Base-by-base conservation (phyloP, 1,284 basidiomycete genomes). In the Heterobasidion parviporum region DNA sequence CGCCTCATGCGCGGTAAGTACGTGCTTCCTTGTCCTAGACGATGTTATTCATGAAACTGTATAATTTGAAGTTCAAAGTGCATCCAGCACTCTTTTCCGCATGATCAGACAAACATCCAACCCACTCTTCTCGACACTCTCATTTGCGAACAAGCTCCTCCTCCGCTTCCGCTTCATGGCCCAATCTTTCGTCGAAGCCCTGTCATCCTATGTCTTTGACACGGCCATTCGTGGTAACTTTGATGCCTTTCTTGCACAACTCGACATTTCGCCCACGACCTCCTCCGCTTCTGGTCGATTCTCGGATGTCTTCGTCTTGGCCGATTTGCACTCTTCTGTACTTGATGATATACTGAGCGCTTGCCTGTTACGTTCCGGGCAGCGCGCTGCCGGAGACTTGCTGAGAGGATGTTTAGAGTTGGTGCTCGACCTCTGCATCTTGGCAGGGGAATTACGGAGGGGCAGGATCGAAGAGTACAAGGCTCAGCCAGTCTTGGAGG, bases 291-390 rank as follows among this genome's bases (percentile, higher is more conserved):
- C 20, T 52, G 8, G 18, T 7, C 43, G 14, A n/a, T 87, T 86
- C 62, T 69, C 76, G n/a, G 89, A 92, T 58, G 82, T 92, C 6
- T 92, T 92, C 66, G 78, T 83, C 18, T 75, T 94, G 10, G 80
- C 87, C 0, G 74, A 79, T 9, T 76, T 79, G 45, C 92, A 94
- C 68, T 87, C 88, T 1, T 68, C 71, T 6, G 71, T 89, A 52
- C 70, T 94, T 61, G 87, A 94, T 65, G 79, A 86, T 59, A 84
- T 94, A 34, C 75, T 93, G 32, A 83, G 78, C 54, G 85, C 89
- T 10, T 93, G 89, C 65, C 72, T 94, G n/a, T 70, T 94, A 36
- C 74, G 87, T 41, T 82, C 87, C 0, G 77, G 80, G 2, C 90
- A 94, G 65, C 78, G 83, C 60, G 74, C 78, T 2, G 82, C 80